Base-by-base conservation (phyloP, 2,329 filamentous ascomycete species). In the Proliferodiscus dingleyae region DNA sequence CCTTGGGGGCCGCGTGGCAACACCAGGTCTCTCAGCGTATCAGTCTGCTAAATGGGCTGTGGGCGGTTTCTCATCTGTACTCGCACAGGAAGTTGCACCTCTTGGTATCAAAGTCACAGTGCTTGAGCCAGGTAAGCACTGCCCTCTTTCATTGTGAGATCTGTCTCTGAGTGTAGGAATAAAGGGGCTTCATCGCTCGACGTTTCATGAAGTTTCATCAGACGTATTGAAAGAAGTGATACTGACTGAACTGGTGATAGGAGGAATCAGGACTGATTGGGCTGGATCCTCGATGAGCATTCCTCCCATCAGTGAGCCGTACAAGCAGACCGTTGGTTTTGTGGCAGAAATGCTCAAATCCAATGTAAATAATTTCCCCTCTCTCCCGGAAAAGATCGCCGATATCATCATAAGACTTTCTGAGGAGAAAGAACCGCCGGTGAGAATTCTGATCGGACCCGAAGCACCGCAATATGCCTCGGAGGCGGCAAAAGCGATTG, bases 31-130 rank as follows among this genome's bases (percentile, higher is more conserved):
- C 2, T 42, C 56, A 1, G 61, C 65, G 0, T 69, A 70, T 30
- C 66, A 69, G 41, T 58, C 58, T 26, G 58, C 66, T 28, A 70
- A 70, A 45, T 68, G 65, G 64, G 67, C 67, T 1, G 57, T 70
- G 1, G 60, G 55, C 0, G 62, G 65, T 0, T 68, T 69, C 45
- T 66, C 66, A 0, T 61, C 60, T 0, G 58, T 57, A 0, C 49
- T 71, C 0, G 45, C 59, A 0, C 37, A 56, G 8, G 68, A 71
- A 29, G 46, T 68, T 0, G 43, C 33, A 56, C 63, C 1, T 58
- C 60, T 2, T 49, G 69, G 0, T 0, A 61, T 71, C 47, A 68
- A 64, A 37, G 52, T 69, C 0, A 66, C 61, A 0, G 61, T 66
- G 0, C 47, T 68, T 1, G 67, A 70, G 45, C 68, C 68, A 0